These are phyloP conservation scores for Pilasporangium apinafurcum DNA, from an alignment of 352 stramenopile species.

Conservation along the genomic window DNA sequence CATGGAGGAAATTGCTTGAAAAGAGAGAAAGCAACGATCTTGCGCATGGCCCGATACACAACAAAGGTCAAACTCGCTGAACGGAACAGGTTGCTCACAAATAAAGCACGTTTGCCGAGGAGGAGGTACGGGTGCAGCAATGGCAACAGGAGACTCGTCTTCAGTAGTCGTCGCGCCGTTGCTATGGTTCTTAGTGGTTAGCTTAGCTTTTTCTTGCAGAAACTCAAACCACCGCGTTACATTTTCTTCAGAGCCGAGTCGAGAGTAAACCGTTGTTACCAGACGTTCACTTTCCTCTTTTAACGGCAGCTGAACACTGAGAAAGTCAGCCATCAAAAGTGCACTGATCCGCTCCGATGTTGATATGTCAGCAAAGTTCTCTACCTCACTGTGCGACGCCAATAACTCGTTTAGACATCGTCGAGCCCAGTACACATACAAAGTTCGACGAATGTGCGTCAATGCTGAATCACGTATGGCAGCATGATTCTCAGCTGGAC, in stretches of 20 bases:
- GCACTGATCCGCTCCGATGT: slow-evolving; percentile 41
- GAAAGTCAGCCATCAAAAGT: slow-evolving; percentile 70
- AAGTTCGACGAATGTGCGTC: slow-evolving; percentile 26
- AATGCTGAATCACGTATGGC: slow-evolving; percentile 32
- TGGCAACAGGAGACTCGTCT: not conserved
- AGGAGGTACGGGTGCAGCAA: slow-evolving; percentile 20
- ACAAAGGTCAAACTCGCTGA: slow-evolving; percentile 49
- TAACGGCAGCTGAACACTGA: slow-evolving; percentile 58
- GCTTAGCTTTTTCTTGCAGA: slow-evolving; percentile 18
- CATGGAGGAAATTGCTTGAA: slow-evolving; percentile 53
- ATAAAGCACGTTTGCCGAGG: slow-evolving; percentile 64
- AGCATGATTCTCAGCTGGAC: slow-evolving; percentile 36
- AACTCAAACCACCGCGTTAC: slow-evolving; percentile 27
- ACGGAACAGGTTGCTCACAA: slow-evolving; percentile 51
- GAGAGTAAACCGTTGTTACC: slow-evolving; percentile 54
- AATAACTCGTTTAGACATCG: slow-evolving; percentile 47
- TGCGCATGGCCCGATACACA: slow-evolving; percentile 58
- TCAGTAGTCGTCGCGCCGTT: not conserved
- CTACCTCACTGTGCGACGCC: slow-evolving; percentile 22
- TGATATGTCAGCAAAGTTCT: slow-evolving; percentile 19
- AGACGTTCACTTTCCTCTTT: slow-evolving; percentile 21
- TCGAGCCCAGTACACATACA: slow-evolving; percentile 57
- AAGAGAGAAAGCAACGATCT: slow-evolving; percentile 75
- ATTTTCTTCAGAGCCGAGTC: slow-evolving; percentile 42
- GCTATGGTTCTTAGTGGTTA: not conserved